A percentile compares a stretch with the other conserved stretches of the same genome.
Evolutionary conservation across 306 rosid species (phyloP).

Genomic region (Hippophae tibetana): DNA sequence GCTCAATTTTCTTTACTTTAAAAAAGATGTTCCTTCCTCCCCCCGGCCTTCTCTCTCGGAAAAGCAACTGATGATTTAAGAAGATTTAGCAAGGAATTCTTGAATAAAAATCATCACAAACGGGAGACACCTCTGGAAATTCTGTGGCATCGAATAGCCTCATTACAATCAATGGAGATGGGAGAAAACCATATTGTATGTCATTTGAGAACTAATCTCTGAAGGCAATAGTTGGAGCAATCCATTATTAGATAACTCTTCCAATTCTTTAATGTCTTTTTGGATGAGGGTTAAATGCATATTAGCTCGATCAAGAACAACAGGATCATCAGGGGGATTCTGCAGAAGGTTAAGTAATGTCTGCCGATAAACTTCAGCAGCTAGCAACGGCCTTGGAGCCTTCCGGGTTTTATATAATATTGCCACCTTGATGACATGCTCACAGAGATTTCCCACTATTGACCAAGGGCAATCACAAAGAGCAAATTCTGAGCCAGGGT

Average conservation of each 20-base stretch:
- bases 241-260: slow-evolving; percentile 52
- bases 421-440: slow-evolving; percentile 71
- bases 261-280: slow-evolving; percentile 53
- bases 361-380: slow-evolving; percentile 61
- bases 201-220: slow-evolving; percentile 42
- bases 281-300: slow-evolving; percentile 46
- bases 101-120: background rate
- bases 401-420: slow-evolving; percentile 46
- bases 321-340: slow-evolving; percentile 56
- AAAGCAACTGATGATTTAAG: background rate
- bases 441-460: slow-evolving; percentile 62
- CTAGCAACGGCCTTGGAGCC: slow-evolving; percentile 48
- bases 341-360: slow-evolving; percentile 49
- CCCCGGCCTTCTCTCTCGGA: background rate
- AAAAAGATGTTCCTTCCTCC: background rate
- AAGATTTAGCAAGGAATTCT: background rate
- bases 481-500: slow-evolving; percentile 73
- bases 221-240: slow-evolving; percentile 48
- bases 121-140: background rate
- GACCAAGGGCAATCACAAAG: slow-evolving; percentile 73
- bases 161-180: slow-evolving; percentile 22
- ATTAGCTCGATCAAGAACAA: slow-evolving; percentile 56
- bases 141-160: background rate
- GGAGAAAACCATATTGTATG: slow-evolving; percentile 38
- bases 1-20: too few relatives aligned